Base-by-base conservation (phyloP, 768 basidiomycete species). In the Boletellus ananiceps region DNA sequence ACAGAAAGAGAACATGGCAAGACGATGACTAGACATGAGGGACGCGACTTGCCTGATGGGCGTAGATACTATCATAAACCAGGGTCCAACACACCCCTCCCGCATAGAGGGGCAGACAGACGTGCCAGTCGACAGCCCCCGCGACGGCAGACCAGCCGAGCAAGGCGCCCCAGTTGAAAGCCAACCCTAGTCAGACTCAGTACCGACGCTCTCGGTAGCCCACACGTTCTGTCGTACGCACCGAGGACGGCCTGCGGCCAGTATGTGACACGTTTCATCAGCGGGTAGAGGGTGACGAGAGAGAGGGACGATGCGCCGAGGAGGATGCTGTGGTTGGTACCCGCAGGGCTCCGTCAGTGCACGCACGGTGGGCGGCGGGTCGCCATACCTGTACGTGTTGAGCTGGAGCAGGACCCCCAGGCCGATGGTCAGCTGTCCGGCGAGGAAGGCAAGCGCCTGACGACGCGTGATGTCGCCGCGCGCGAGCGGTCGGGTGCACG, bases 231-330 rank as follows among this genome's bases (percentile, higher is more conserved):
- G 16, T 25, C 12, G 19, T 16, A 49, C 82, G 50, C 51, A 91
- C 94, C 95, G 18, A 99, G 84, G 25, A 96, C 86, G 35, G 89
- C 84, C 63, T 99, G 96, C 2, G 96, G 96, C 90, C 95, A 99
- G 64, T 97, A 75, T 0, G 96, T 99, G 35, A 96, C 71, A 13
- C 96, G 81, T 68, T 99, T 99, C 96, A 99, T 98, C 56, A 95
- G 74, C 0, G 96, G 96, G 69, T 99, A 99, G 40, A 92, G 64
- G 6, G 81, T 80, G 39, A 99, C 96, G 13, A 99, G 63, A 3
- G 85, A 84, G 35, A 99, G 72, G 0, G 93, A 96, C 0, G 93
- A 84, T 2, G 95, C 94, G 11, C 96, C 96, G 6, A 99, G 79
- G 2, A 88, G 62, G 55, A 99, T 94, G 61, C 94, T 97, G 56